Evolutionary conservation across 148 eudicot species (phyloP).

Genomic region (Selenicereus undatus): DNA sequence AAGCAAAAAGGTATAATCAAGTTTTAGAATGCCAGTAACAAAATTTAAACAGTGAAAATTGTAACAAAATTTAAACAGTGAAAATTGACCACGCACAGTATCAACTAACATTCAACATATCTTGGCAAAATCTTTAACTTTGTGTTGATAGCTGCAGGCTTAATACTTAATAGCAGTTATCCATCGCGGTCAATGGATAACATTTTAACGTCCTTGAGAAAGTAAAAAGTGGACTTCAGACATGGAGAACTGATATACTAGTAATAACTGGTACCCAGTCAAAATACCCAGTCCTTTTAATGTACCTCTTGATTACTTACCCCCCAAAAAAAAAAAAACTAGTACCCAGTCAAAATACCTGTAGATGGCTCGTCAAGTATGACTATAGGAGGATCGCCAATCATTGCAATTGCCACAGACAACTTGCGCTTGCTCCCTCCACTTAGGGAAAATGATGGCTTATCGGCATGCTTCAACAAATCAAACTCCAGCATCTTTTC

Average conservation of each 20-base stretch:
- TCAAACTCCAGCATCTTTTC: conserved; percentile 89
- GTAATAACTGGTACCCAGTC: background rate
- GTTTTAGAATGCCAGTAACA: background rate
- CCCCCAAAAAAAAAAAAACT: too few relatives aligned
- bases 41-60: background rate
- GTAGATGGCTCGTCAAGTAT: conserved; percentile 98
- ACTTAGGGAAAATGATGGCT: conserved; percentile 87
- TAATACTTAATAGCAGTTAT: conserved; percentile 1
- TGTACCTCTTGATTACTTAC: too few relatives aligned
- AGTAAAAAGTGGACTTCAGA: background rate
- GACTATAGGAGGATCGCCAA: conserved; percentile 96
- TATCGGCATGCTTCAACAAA: conserved; percentile 74
- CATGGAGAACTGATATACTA: background rate
- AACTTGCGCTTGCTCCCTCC: conserved; percentile 97
- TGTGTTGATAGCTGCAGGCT: background rate
- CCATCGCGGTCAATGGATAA: background rate
- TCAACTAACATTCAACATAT: background rate
- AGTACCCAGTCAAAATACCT: conserved; percentile 37
- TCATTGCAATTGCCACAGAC: conserved; percentile 98
- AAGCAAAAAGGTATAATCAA: background rate
- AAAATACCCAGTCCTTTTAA: too few relatives aligned
- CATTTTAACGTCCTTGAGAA: background rate
- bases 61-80: background rate
- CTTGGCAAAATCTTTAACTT: too few relatives aligned
- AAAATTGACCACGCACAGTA: background rate